Base-by-base conservation (phyloP, 805 yeast genomes). In the Millerago galiae region DNA sequence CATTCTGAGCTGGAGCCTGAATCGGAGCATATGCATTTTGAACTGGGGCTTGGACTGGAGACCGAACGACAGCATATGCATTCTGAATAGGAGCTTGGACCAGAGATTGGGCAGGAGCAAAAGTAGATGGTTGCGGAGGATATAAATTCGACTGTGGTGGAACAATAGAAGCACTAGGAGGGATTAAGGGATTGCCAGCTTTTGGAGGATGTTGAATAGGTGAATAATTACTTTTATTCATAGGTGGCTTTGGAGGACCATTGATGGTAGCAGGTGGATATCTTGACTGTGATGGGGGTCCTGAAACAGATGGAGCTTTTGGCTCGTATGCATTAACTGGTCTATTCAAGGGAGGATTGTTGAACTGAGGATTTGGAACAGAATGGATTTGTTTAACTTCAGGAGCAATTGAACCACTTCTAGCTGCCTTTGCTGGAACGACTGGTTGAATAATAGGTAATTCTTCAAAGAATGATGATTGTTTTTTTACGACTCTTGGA, bases 381-480 rank as follows among this genome's bases (percentile, higher is more conserved):
- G 4, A 17, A 10, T 14, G 26, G 36, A 43, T 13, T 17, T 34
- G 15, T 35, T 21, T 32, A 17, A 8, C 35, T 13, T 8, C 35
- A 11, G 24, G 7, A 18, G 13, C n/a, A 16, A 38, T 28, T 9
- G 50, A 41, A 24, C 35, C 40, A 29, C 35, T 36, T 41, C 48
- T 48, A 5, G 46, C 44, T 11, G 50, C 38, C 36, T 37, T 42
- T 26, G 50, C 40, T 10, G 44, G 43, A 45, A 51, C 55, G 16
- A 50, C 46, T 25, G 57, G 60, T 9, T 64, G 62, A 3, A 52
- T 26, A 8, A 71, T 50, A 4, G 85, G 85, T 31, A 77, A 56
- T 42, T 80, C 87, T 41, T 76, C 81, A 53, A 77, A 80, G 53
- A 81, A 77, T 9, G 76, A 61, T 1, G 60, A 49, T 32, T 49